phyloP scores from a whole-genome alignment of 108 stramenopile species.

The Cylindrotheca fusiformis region DNA sequence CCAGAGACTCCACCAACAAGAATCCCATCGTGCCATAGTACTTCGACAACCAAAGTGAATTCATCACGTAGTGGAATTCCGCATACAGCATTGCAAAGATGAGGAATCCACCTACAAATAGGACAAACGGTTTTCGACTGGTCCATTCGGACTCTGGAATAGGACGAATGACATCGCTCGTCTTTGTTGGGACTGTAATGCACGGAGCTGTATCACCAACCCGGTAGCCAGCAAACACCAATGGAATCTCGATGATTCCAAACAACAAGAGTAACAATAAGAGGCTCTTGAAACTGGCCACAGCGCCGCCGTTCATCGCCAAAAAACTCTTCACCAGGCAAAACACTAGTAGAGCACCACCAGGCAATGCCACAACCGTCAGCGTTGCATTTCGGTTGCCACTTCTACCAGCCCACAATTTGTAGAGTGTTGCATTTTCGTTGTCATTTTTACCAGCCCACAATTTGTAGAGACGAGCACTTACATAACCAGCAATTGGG shows the following conservation, averaged over 20 bases:
- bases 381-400: slow-evolving; percentile 39
- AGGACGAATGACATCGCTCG: slow-evolving; percentile 82
- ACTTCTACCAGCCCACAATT: slow-evolving; percentile 72
- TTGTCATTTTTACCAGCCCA: slow-evolving; percentile 58
- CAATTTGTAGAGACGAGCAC: slow-evolving; percentile 87
- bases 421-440: slow-evolving; percentile 79
- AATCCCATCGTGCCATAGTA: slow-evolving; percentile 98
- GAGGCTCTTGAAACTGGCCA: slow-evolving; percentile 84
- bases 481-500: slow-evolving; percentile 78
- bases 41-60: slow-evolving; percentile 95
- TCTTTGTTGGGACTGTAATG: slow-evolving; percentile 67
- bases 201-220: slow-evolving; percentile 92
- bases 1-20: slow-evolving; percentile 88
- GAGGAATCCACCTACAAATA: slow-evolving; percentile 86
- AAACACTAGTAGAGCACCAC: background rate
- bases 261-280: slow-evolving; percentile 93
- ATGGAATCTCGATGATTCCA: slow-evolving; percentile 87
- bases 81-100: slow-evolving; percentile 96
- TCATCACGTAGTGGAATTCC: slow-evolving; percentile 98
- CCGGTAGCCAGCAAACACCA: slow-evolving; percentile 96
- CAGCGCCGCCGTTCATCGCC: slow-evolving; percentile 79
- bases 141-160: slow-evolving; percentile 59
- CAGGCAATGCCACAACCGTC: background rate
- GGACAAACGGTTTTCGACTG: slow-evolving; percentile 38
- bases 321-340: slow-evolving; percentile 27